phyloP scores from a whole-genome alignment of 139 green algal species.

The Pseudopediastrum boryanum region DNA sequence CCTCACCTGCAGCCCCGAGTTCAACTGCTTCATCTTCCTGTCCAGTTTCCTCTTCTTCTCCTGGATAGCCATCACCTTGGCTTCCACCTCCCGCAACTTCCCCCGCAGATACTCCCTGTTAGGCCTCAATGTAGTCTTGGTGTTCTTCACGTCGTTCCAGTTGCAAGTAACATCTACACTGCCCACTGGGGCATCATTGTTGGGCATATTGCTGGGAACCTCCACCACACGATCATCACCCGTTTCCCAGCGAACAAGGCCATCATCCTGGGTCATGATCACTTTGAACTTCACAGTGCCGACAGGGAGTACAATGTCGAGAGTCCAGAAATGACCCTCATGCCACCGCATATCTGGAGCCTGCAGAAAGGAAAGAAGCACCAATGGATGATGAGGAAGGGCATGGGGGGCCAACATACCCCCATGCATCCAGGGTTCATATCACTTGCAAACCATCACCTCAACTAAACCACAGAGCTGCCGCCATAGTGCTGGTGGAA shows the following conservation, averaged over 20 bases:
- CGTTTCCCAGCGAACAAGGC: constrained; percentile 26
- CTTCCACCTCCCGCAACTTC: constrained; percentile 31
- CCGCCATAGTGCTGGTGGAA: too few species aligned
- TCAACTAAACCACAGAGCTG: too few species aligned
- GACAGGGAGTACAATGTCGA: constrained; percentile 32
- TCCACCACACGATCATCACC: neutral
- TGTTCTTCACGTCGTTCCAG: constrained; percentile 28
- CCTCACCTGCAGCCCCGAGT: constrained; percentile 24
- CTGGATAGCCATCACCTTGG: constrained; percentile 26
- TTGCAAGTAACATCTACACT: constrained; percentile 27
- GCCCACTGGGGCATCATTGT: too few species aligned
- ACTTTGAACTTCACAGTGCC: constrained; percentile 38
- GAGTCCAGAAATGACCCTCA: constrained; percentile 39
- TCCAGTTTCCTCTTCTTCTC: constrained; percentile 38
- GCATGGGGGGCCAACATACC: too few species aligned
- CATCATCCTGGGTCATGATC: constrained; percentile 20
- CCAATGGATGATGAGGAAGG: too few species aligned
- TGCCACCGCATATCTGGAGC: constrained; percentile 30
- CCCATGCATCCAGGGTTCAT: too few species aligned
- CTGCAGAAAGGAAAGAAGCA: too few species aligned
- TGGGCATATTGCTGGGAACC: too few species aligned
- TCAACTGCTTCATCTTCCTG: constrained; percentile 17
- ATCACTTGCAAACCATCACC: too few species aligned
- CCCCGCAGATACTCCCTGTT: constrained; percentile 23
- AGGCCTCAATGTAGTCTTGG: neutral